Evolutionary conservation across 352 stramenopile genomes (phyloP).

Genomic region (Globisporangium carolinianum): DNA sequence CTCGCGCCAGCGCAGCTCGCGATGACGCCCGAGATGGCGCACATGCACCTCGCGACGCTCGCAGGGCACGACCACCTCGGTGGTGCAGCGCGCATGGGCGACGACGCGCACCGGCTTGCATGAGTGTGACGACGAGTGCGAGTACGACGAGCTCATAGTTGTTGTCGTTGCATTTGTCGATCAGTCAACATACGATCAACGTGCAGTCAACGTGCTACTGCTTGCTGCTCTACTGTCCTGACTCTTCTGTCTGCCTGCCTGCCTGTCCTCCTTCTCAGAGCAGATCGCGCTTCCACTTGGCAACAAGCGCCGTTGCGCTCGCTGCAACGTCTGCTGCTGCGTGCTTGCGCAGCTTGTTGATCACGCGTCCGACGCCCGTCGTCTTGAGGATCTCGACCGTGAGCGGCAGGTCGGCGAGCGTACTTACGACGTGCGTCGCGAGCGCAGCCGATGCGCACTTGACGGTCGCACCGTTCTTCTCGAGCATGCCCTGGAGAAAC

Average conservation of each 20-base stretch:
- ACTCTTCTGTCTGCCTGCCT: too few species aligned
- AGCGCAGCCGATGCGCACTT: slow-evolving; percentile 66
- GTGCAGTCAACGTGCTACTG: too few species aligned
- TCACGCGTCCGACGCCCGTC: slow-evolving; percentile 71
- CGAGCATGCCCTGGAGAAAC: slow-evolving; percentile 68
- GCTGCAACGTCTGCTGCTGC: slow-evolving; percentile 51
- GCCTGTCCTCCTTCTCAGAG: slow-evolving; percentile 20
- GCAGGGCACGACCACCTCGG: neutral
- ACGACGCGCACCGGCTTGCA: neutral
- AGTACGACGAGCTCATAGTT: too few species aligned
- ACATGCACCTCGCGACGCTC: slow-evolving; percentile 2
- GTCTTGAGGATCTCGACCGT: slow-evolving; percentile 82
- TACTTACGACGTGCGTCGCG: slow-evolving; percentile 63
- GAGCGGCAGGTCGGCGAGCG: slow-evolving; percentile 56
- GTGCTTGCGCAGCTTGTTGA: slow-evolving; percentile 87
- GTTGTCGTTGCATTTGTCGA: too few species aligned
- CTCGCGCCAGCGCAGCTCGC: slow-evolving; percentile 2
- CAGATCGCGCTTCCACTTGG: slow-evolving; percentile 84
- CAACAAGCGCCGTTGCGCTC: slow-evolving; percentile 56
- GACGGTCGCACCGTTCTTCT: slow-evolving; percentile 59
- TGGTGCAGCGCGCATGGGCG: neutral
- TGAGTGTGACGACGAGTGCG: neutral
- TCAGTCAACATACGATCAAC: too few species aligned
- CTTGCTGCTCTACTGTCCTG: too few species aligned
- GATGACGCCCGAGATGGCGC: neutral